These are phyloP conservation scores for Coniosporium tulheliwenetii DNA, from an alignment of 2,329 filamentous ascomycete species.

Conservation along the genomic window DNA sequence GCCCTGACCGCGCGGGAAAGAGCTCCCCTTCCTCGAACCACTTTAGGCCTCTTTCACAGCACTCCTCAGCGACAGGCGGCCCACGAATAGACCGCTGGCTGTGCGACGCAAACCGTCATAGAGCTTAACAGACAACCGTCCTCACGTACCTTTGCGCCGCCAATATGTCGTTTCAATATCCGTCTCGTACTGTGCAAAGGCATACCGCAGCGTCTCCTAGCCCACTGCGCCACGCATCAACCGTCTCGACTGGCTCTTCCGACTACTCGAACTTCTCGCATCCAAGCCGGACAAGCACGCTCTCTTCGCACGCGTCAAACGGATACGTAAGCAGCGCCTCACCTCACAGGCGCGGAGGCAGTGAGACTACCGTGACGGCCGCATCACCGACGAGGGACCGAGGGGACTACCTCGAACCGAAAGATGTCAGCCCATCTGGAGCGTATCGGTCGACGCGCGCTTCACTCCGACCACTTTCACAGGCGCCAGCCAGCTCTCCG, in stretches of 20 bases:
- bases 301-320: slow-evolving; percentile 58
- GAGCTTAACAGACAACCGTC: too few species aligned
- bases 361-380: slow-evolving; percentile 48
- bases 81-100: too few species aligned
- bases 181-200: slow-evolving; percentile 22
- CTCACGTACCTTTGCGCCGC: not conserved
- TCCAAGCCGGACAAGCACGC: slow-evolving; percentile 47
- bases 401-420: slow-evolving; percentile 22
- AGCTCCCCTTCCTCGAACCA: too few species aligned
- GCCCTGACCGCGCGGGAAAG: too few species aligned
- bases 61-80: too few species aligned
- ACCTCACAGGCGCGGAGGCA: slow-evolving; percentile 59
- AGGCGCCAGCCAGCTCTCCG: slow-evolving; percentile 39
- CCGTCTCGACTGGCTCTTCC: slow-evolving; percentile 55
- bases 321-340: slow-evolving; percentile 27
- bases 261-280: slow-evolving; percentile 45
- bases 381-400: slow-evolving; percentile 26
- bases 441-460: slow-evolving; percentile 59
- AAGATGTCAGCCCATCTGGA: slow-evolving; percentile 38
- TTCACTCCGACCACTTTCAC: slow-evolving; percentile 60
- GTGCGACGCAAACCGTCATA: too few species aligned
- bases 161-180: slow-evolving; percentile 20
- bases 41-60: too few species aligned
- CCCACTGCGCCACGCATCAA: slow-evolving; percentile 47
- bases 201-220: slow-evolving; percentile 24